Base-by-base conservation (phyloP, 441 rosid genomes). In the Heliophila coronopifolia region DNA sequence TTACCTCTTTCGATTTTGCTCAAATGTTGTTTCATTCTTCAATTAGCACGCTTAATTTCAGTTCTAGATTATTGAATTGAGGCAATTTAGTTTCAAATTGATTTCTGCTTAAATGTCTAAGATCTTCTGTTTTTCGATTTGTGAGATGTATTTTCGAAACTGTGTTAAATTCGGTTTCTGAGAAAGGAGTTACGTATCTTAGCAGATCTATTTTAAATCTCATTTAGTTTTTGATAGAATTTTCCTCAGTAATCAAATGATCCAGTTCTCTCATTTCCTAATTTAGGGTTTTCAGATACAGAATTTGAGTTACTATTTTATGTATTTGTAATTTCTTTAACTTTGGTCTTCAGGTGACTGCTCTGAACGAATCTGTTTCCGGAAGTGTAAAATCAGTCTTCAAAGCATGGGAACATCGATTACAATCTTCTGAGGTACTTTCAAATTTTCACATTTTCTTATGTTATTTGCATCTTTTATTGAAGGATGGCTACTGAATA, bases 321-420 rank as follows among this genome's bases (percentile, higher is more conserved):
- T n/a, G n/a, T n/a, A n/a, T n/a, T n/a, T n/a, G n/a, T 20, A 5
- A 45, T 3, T 15, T 8, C 1, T 10, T 44, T 37, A 3, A 33
- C 13, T 28, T 56, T 22, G 7, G 32, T 54, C n/a, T 6, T 27
- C 57, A 92, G 96, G 97, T 78, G n/a, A 63, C 80, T 4, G 96
- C 98, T 50, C 31, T 92, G 14, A 92, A 87, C 41, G 98, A 92
- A 55, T 69, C 95, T 43, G 78, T 79, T 69, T 76, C 79, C 0
- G 98, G 91, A 66, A 87, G 96, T 61, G 96, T 63, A 8, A 83
- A 83, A 72, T 77, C 90, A 3, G 89, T 87, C 47, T 84, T 91
- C 48, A 91, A 81, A 75, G 81, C 98, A 12, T 91, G 98, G 96
- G 94, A 87, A 70, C 75, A 84, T 34, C 84, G 96, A 5, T 73